These are phyloP conservation scores for Bryopsis sp. DNA, from an alignment of 139 green algal genomes.

Conservation along the genomic window DNA sequence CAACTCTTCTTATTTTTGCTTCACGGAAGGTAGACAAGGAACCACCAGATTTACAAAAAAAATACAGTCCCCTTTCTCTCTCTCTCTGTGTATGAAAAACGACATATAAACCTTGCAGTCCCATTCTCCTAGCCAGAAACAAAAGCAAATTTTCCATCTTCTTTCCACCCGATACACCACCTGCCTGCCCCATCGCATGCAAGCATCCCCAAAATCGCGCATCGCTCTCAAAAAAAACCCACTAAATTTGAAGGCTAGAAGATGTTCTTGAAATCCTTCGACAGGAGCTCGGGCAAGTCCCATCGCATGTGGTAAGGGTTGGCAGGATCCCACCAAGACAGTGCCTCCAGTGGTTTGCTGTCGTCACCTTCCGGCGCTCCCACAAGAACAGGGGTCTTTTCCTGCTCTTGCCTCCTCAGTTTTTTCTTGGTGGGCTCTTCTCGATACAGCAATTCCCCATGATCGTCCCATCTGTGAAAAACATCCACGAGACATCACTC, in stretches of 20 bases:
- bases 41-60: too few relatives aligned
- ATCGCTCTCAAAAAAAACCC: too few relatives aligned
- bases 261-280: slow-evolving; percentile 8
- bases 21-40: too few relatives aligned
- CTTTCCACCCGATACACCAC: too few relatives aligned
- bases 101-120: too few relatives aligned
- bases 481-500: background rate
- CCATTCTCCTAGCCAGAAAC: too few relatives aligned
- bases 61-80: too few relatives aligned
- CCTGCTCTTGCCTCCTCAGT: background rate
- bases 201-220: too few relatives aligned
- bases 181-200: too few relatives aligned
- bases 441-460: background rate
- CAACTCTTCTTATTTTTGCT: too few relatives aligned
- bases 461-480: background rate
- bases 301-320: slow-evolving; percentile 38
- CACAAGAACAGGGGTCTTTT: background rate
- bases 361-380: background rate
- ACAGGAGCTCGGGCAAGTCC: slow-evolving; percentile 39
- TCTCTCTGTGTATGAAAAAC: too few relatives aligned
- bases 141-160: too few relatives aligned
- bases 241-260: background rate
- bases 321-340: slow-evolving; percentile 27
- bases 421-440: background rate
- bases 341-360: background rate